Conservation (phyloP, 495 filamentous ascomycete genomes). For the Aspergillus asperescens region DNA sequence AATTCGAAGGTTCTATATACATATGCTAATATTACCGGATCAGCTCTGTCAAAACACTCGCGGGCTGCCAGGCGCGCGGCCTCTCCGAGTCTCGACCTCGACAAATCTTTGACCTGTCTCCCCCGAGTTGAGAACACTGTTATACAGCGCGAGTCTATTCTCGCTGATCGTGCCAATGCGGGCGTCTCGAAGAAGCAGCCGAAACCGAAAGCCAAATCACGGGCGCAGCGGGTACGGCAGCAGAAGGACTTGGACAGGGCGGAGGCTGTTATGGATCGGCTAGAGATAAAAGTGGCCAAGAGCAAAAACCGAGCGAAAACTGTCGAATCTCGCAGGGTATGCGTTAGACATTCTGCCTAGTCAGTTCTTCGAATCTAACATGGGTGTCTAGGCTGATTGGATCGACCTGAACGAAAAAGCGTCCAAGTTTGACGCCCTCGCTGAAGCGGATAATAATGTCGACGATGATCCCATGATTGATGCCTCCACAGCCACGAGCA, state of each 20-base stretch:
- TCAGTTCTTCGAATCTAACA: conserved; percentile 19
- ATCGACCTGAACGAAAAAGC: conserved; percentile 39
- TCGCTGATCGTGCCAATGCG: conserved; percentile 51
- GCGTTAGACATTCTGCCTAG: conserved; percentile 1
- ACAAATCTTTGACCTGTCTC: conserved; percentile 65
- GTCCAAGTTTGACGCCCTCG: conserved; percentile 27
- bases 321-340: conserved; percentile 47
- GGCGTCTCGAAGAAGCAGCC: conserved; percentile 66
- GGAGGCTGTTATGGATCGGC: conserved; percentile 62
- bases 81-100: conserved; percentile 64
- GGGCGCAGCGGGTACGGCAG: conserved; percentile 60
- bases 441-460: conserved; percentile 21
- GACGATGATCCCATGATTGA: conserved; percentile 35
- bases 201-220: conserved; percentile 53
- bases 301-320: conserved; percentile 56
- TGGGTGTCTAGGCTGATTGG: conserved; percentile 34
- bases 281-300: conserved; percentile 62
- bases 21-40: conserved; percentile 17
- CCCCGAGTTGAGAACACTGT: conserved; percentile 50
- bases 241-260: conserved; percentile 71
- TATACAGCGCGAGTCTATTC: conserved; percentile 51
- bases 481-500: conserved; percentile 20
- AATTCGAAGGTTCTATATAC: background rate
- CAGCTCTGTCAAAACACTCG: conserved; percentile 54
- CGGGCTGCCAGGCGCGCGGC: conserved; percentile 67